phyloP scores from a whole-genome alignment of 805 yeast species.

The Citeromyces matritensis region DNA sequence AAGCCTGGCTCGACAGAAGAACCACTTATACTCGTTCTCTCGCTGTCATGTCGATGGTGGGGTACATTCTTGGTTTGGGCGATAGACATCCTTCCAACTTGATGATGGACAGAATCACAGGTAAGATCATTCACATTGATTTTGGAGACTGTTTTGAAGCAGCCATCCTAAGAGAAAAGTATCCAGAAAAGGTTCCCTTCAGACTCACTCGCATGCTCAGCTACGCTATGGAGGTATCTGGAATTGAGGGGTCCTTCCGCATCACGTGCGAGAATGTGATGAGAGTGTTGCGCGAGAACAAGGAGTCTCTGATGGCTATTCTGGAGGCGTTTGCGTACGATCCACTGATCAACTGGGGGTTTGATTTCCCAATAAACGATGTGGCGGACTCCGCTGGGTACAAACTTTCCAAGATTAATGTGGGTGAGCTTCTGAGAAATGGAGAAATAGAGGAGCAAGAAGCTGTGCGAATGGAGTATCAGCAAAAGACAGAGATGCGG shows the following conservation, averaged over 20 bases:
- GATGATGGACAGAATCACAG: slow-evolving; percentile 89
- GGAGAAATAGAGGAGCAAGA: slow-evolving; percentile 71
- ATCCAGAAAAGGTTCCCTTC: slow-evolving; percentile 97
- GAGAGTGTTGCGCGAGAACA: slow-evolving; percentile 85
- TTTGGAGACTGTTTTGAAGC: slow-evolving; percentile 99
- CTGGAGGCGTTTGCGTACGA: slow-evolving; percentile 97
- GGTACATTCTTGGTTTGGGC: slow-evolving; percentile 91
- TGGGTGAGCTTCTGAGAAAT: slow-evolving; percentile 52
- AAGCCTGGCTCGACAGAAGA: slow-evolving; percentile 95
- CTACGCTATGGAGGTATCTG: slow-evolving; percentile 98
- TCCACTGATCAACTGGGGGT: slow-evolving; percentile 98
- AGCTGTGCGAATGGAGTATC: slow-evolving; percentile 52
- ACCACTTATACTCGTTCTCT: slow-evolving; percentile 91
- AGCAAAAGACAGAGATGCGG: slow-evolving; percentile 59
- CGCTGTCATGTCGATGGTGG: slow-evolving; percentile 98
- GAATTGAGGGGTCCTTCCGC: slow-evolving; percentile 93
- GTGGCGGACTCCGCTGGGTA: slow-evolving; percentile 64
- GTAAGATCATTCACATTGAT: slow-evolving; percentile 93
- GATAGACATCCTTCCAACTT: slow-evolving; percentile 96
- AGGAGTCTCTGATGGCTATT: slow-evolving; percentile 94
- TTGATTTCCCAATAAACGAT: slow-evolving; percentile 76
- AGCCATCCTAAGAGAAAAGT: slow-evolving; percentile 89
- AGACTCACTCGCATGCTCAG: slow-evolving; percentile 93
- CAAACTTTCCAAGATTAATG: slow-evolving; percentile 49
- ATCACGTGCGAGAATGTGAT: slow-evolving; percentile 95